Evolutionary conservation across 345 rosid genomes (phyloP), one percentile per base, ranked within the genome.

Genomic region (Hypericum perforatum): DNA sequence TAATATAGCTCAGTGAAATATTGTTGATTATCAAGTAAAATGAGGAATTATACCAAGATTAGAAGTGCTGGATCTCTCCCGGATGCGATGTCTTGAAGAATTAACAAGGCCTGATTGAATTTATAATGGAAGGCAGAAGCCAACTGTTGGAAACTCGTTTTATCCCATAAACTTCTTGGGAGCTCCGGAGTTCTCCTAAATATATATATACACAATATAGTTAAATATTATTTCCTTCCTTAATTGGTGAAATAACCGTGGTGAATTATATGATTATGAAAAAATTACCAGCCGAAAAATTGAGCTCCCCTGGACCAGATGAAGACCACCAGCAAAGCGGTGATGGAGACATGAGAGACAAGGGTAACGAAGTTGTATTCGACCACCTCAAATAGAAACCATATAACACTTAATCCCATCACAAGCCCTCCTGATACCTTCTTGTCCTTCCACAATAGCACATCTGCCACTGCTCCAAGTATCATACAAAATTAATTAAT

Each of bases 311-410:
- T 67, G 58, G 60, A 65, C 89, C 91, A 88, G 45, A 85, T 77
- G 78, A 88, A 88, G 73, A 75, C 58, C 40, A 69, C 47, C 52
- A 92, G 97, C 85, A 92, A 83, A 1, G 71, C 37, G 5, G 86
- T 67, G 63, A 92, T 85, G 58, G 76, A 73, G 53, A 76, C 45
- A 71, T 92, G 94, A 59, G 85, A 81, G 11, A 85, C 3, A 37
- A 92, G 63, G 54, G 98, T 85, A 7, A 88, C 83, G 42, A 92
- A 78, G 58, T 74, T 88, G 81, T 88, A 88, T 63, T 85, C 91
- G 0, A 43, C 85, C 41, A 92, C 89, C 77, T 88, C 97, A 62
- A 88, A 77, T n/a, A 92, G 78, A 57, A 80, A 73, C 98, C 98
- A 92, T 41, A 88, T 61, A 13, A 73, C 7, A 22, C 88, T 73